These are phyloP conservation scores for Isatis lusitanica DNA, from an alignment of 441 rosid genomes.

Conservation along the genomic window DNA sequence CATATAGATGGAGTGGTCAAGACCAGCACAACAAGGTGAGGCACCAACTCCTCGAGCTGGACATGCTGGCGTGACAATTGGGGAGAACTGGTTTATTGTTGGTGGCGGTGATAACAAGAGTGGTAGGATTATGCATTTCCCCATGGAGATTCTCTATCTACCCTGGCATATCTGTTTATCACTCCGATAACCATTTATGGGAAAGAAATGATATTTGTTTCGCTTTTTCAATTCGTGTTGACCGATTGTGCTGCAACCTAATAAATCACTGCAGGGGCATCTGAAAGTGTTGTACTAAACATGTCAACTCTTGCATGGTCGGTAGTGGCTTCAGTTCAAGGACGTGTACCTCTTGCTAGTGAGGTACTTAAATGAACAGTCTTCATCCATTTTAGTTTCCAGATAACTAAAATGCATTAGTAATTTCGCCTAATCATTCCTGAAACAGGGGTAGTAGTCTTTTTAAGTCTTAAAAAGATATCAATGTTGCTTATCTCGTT, in stretches of 20 bases:
- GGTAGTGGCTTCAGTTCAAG: conserved; percentile 78
- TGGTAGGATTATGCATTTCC: conserved; percentile 51
- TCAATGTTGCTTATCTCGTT: neutral
- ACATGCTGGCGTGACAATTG: conserved; percentile 93
- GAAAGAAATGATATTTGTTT: neutral
- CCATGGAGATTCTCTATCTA: conserved; percentile 9
- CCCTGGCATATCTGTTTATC: conserved; percentile 1
- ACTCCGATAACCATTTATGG: neutral
- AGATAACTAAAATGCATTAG: neutral
- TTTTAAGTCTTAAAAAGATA: neutral
- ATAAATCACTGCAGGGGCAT: conserved; percentile 63
- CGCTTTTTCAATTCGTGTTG: conserved; percentile 1
- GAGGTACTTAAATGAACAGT: conserved; percentile 61
- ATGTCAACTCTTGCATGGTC: conserved; percentile 99
- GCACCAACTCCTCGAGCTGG: conserved; percentile 94
- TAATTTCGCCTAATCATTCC: neutral
- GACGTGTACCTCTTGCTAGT: conserved; percentile 94
- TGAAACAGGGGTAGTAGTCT: conserved; percentile 5
- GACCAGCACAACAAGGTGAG: conserved; percentile 90
- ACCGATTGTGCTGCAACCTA: conserved; percentile 2
- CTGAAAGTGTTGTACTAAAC: conserved; percentile 92
- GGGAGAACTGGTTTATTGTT: conserved; percentile 98
- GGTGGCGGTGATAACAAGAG: conserved; percentile 99
- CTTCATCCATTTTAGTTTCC: neutral
- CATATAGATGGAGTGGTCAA: conserved; percentile 95